Percentiles rank a stretch among this genome's conserved stretches.
These are phyloP conservation scores for Rhodotorula babjevae DNA, from an alignment of 768 basidiomycete species.

Conservation along the genomic window DNA sequence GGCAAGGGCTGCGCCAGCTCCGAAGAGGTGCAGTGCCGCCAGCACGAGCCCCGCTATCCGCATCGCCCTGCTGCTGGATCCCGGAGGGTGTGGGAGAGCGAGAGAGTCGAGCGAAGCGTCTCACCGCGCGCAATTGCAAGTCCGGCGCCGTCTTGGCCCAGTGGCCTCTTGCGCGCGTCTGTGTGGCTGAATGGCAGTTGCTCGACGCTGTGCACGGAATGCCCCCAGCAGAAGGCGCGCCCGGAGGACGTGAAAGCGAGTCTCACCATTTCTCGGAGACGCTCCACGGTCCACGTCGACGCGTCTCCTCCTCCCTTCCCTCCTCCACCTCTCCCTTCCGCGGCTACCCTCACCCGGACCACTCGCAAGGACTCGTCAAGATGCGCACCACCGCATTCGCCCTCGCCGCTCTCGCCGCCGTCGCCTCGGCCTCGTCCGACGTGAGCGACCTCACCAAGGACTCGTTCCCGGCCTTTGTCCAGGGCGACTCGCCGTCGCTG, in stretches of 20 bases:
- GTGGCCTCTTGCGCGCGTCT: no score
- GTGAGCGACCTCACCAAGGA: slow-evolving; percentile 63
- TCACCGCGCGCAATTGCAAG: no score
- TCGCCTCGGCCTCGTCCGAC: slow-evolving; percentile 57
- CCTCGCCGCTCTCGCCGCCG: slow-evolving; percentile 5
- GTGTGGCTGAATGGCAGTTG: no score
- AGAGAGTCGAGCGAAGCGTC: background rate
- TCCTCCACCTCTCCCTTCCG: background rate
- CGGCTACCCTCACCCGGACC: background rate
- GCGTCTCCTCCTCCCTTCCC: background rate
- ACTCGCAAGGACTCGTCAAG: background rate
- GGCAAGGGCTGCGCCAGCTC: background rate
- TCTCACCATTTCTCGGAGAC: no score
- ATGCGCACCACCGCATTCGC: slow-evolving; percentile 22
- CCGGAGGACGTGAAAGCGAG: no score
- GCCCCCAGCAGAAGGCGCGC: no score
- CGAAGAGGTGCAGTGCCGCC: background rate
- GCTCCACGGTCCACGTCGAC: no score
- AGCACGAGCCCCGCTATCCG: background rate
- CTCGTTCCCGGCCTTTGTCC: slow-evolving; percentile 33
- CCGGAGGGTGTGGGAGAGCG: background rate
- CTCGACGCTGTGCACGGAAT: no score
- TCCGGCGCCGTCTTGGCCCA: no score
- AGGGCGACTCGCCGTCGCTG: slow-evolving; percentile 48
- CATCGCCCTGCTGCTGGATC: background rate